These are phyloP conservation scores for Suillus subalutaceus DNA, from an alignment of 768 basidiomycete species.

Conservation along the genomic window DNA sequence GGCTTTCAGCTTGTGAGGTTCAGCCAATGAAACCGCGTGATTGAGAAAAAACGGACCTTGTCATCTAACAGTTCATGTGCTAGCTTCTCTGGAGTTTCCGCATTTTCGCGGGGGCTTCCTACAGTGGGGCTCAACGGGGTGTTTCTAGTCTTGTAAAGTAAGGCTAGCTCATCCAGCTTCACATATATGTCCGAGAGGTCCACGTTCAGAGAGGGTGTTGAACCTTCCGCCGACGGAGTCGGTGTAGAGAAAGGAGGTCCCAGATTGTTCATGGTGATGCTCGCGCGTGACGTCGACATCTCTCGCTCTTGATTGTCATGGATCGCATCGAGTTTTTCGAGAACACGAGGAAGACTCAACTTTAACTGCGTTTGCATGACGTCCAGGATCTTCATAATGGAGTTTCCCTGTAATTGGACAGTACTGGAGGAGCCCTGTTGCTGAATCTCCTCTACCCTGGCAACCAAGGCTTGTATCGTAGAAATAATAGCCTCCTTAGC, in stretches of 20 bases:
- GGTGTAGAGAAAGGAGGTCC: slow-evolving; percentile 15
- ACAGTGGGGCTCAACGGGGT: neutral
- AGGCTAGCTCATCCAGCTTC: slow-evolving; percentile 43
- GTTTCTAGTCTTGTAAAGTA: slow-evolving; percentile 19
- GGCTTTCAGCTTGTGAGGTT: slow-evolving; percentile 39
- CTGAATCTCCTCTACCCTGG: slow-evolving; percentile 22
- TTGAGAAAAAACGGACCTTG: slow-evolving; percentile 19
- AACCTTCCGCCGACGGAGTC: neutral
- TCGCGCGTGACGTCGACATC: neutral
- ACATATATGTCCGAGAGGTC: slow-evolving; percentile 34
- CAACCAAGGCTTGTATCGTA: slow-evolving; percentile 13
- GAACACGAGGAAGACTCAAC: slow-evolving; percentile 38
- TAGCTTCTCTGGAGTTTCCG: slow-evolving; percentile 12
- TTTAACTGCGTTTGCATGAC: slow-evolving; percentile 44
- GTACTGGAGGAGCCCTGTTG: slow-evolving; percentile 16
- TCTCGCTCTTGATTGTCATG: slow-evolving; percentile 18
- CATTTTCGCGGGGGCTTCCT: neutral
- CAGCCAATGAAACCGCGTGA: neutral
- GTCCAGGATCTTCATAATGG: slow-evolving; percentile 38
- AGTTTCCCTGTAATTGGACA: slow-evolving; percentile 18
- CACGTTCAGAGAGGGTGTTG: slow-evolving; percentile 8
- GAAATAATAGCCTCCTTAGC: slow-evolving; percentile 7
- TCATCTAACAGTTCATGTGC: slow-evolving; percentile 15
- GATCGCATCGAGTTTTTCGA: slow-evolving; percentile 36
- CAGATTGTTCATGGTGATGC: slow-evolving; percentile 17